Evolutionary conservation across 1,284 basidiomycete species (phyloP).

Genomic region (Thelephora terrestris): DNA sequence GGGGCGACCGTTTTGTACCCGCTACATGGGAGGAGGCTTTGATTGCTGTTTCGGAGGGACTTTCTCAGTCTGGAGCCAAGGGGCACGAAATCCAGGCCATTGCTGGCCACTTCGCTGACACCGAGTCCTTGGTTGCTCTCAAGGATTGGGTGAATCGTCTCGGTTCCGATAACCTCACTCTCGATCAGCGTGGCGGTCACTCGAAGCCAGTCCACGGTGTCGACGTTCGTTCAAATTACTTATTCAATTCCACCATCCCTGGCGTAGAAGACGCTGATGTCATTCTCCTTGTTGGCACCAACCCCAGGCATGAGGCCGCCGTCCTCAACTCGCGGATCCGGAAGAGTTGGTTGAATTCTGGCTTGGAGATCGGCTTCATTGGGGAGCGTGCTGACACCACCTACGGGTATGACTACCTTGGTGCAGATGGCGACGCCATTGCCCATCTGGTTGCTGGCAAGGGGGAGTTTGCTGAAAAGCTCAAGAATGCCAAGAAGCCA

Average conservation of each 20-base stretch:
- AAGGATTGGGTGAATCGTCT: constrained; percentile 93
- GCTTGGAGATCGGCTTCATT: constrained; percentile 81
- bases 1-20: constrained; percentile 87
- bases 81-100: constrained; percentile 97
- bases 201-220: constrained; percentile 68
- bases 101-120: constrained; percentile 89
- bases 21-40: constrained; percentile 93
- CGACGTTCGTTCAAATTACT: constrained; percentile 93
- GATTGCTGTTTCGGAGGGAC: constrained; percentile 69
- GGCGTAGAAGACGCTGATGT: constrained; percentile 89
- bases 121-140: constrained; percentile 87
- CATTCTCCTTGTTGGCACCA: constrained; percentile 92
- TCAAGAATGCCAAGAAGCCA: constrained; percentile 87
- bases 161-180: constrained; percentile 89
- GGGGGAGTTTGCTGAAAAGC: constrained; percentile 75
- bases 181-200: constrained; percentile 69
- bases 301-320: constrained; percentile 95
- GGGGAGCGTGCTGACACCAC: constrained; percentile 89
- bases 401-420: constrained; percentile 91
- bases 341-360: constrained; percentile 85
- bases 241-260: constrained; percentile 93
- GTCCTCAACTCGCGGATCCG: constrained; percentile 96
- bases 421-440: constrained; percentile 71
- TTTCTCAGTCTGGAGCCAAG: constrained; percentile 72
- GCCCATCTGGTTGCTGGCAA: constrained; percentile 74